phyloP scores from a whole-genome alignment of 495 filamentous ascomycete species.

The Lepraria neglecta region DNA sequence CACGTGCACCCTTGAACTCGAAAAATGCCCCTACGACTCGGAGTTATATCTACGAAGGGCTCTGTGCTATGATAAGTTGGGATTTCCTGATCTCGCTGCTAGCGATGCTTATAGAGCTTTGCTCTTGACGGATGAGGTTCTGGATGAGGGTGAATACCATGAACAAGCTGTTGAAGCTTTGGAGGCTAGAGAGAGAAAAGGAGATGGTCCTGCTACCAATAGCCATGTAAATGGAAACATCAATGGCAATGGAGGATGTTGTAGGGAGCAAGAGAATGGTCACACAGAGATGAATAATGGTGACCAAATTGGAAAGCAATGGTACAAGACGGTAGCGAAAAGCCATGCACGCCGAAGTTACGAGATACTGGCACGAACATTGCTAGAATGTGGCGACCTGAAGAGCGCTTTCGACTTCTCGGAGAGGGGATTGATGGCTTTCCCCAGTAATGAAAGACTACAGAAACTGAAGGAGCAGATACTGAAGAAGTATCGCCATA shows the following conservation, averaged over 20 bases:
- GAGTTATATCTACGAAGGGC: slow-evolving; percentile 69
- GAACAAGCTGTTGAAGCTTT: slow-evolving; percentile 45
- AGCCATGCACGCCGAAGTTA: slow-evolving; percentile 40
- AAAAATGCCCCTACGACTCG: slow-evolving; percentile 65
- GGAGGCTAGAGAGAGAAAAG: slow-evolving; percentile 10
- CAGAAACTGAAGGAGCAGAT: slow-evolving; percentile 16
- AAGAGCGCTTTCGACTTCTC: slow-evolving; percentile 64
- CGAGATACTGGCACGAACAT: slow-evolving; percentile 51
- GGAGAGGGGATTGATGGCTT: slow-evolving; percentile 32
- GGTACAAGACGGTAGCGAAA: slow-evolving; percentile 36
- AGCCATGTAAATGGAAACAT: slow-evolving; percentile 11
- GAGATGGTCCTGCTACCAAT: background rate
- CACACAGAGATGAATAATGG: background rate
- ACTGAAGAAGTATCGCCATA: background rate
- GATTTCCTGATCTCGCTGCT: slow-evolving; percentile 82
- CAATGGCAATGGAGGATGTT: background rate
- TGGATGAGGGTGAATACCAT: slow-evolving; percentile 51
- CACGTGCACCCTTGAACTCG: slow-evolving; percentile 28
- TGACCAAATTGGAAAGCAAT: background rate
- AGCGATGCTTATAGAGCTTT: slow-evolving; percentile 88
- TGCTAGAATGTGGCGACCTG: slow-evolving; percentile 62
- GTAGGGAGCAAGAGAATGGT: background rate
- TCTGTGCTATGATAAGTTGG: slow-evolving; percentile 61
- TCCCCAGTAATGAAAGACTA: slow-evolving; percentile 6
- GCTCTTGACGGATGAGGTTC: slow-evolving; percentile 72